phyloP scores from a whole-genome alignment of 1,284 basidiomycete genomes.

The Rhodotorula sp. region DNA sequence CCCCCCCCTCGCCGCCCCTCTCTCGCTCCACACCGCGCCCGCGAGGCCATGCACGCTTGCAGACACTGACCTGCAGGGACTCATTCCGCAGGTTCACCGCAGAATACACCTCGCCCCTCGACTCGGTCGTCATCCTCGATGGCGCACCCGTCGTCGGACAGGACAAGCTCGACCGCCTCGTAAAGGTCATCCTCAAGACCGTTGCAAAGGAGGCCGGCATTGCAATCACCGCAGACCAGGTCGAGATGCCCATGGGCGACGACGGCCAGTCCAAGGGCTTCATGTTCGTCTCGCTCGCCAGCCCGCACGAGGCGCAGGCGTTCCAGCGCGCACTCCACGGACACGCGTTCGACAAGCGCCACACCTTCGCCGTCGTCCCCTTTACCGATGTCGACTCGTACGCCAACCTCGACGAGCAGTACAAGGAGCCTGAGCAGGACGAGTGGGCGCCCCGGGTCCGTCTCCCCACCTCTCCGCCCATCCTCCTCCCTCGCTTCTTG shows the following conservation, averaged over 20 bases:
- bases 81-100: slow-evolving; percentile 45
- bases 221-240: slow-evolving; percentile 47
- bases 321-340: slow-evolving; percentile 81
- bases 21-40: neutral
- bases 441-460: slow-evolving; percentile 78
- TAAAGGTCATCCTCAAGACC: slow-evolving; percentile 53
- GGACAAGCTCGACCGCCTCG: slow-evolving; percentile 51
- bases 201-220: slow-evolving; percentile 51
- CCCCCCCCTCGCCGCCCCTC: neutral
- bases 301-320: slow-evolving; percentile 74
- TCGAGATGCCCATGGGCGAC: slow-evolving; percentile 53
- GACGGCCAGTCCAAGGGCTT: slow-evolving; percentile 60
- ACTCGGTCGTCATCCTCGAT: slow-evolving; percentile 54
- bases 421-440: slow-evolving; percentile 74
- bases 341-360: slow-evolving; percentile 86
- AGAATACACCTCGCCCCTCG: slow-evolving; percentile 52
- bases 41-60: neutral
- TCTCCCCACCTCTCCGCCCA: slow-evolving; percentile 21
- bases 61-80: neutral
- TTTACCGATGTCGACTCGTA: slow-evolving; percentile 92
- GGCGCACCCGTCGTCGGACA: slow-evolving; percentile 52
- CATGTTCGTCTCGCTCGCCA: slow-evolving; percentile 85
- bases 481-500: neutral
- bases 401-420: slow-evolving; percentile 76
- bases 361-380: slow-evolving; percentile 85